Percentiles rank a stretch among this genome's conserved stretches.
Evolutionary conservation across 331 rosid species (phyloP).

Genomic region (Malus hybrid): DNA sequence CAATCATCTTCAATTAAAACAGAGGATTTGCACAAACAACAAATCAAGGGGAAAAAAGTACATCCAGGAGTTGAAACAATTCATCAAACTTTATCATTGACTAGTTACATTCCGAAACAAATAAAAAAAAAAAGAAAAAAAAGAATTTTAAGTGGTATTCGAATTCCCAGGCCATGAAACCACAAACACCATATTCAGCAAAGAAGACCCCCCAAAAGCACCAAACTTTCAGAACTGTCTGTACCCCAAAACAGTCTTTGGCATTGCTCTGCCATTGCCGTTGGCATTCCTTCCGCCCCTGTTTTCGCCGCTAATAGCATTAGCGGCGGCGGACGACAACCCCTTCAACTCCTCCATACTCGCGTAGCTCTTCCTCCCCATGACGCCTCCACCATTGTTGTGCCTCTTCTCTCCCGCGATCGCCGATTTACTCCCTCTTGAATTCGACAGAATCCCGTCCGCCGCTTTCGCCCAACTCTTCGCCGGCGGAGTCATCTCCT

Average conservation of each 20-base stretch:
- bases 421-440: slow-evolving; percentile 78
- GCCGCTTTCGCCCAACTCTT: slow-evolving; percentile 31
- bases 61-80: neutral
- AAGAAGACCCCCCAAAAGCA: neutral
- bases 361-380: slow-evolving; percentile 80
- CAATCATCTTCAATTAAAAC: neutral
- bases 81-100: neutral
- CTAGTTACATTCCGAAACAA: neutral
- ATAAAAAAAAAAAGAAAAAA: neutral
- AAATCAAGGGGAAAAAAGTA: too few species aligned
- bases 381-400: slow-evolving; percentile 26
- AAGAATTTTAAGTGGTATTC: neutral
- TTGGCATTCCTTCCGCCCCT: slow-evolving; percentile 36
- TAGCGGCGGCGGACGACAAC: slow-evolving; percentile 48
- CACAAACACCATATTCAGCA: neutral
- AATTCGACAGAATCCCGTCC: slow-evolving; percentile 35
- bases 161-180: neutral
- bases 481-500: slow-evolving; percentile 63
- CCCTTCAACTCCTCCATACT: slow-evolving; percentile 63
- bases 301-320: slow-evolving; percentile 58
- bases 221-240: slow-evolving; percentile 32
- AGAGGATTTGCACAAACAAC: neutral
- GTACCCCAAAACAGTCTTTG: slow-evolving; percentile 32
- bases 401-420: slow-evolving; percentile 58
- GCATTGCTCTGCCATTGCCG: slow-evolving; percentile 13